These are phyloP conservation scores for Vachellia pachyceras DNA, from an alignment of 306 rosid species.

Conservation along the genomic window DNA sequence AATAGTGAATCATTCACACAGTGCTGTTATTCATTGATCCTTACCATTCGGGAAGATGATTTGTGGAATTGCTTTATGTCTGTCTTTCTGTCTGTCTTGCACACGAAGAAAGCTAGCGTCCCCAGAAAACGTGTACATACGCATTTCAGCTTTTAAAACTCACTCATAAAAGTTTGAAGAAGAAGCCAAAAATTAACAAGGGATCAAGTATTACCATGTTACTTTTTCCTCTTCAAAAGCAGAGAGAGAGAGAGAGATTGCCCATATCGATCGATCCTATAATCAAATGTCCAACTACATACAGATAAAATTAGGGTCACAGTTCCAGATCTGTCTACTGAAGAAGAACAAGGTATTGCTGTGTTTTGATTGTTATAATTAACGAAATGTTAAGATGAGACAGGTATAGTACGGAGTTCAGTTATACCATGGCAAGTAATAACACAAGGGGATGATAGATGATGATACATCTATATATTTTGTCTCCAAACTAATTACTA, in stretches of 20 bases:
- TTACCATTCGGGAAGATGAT: not conserved
- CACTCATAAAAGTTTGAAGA: not conserved
- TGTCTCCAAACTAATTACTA: not conserved
- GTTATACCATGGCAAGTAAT: not conserved
- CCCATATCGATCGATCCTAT: not conserved
- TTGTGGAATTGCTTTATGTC: not conserved
- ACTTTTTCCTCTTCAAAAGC: constrained; percentile 15
- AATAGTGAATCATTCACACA: not conserved
- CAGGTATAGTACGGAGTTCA: too few relatives aligned
- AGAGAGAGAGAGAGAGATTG: not conserved
- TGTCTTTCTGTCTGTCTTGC: not conserved
- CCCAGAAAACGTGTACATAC: not conserved
- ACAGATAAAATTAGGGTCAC: not conserved
- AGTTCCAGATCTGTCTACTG: not conserved
- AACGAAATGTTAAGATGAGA: not conserved
- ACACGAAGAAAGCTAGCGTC: not conserved
- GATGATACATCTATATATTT: constrained; percentile 1
- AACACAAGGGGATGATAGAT: not conserved
- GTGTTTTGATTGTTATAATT: not conserved
- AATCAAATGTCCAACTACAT: not conserved
- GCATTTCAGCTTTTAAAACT: not conserved
- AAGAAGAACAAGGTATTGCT: not conserved
- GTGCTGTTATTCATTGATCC: not conserved
- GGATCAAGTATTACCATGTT: not conserved
- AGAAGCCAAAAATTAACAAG: not conserved